Base-by-base conservation (phyloP, 2,329 filamentous ascomycete species). In the Teratosphaeriaceae sp. region DNA sequence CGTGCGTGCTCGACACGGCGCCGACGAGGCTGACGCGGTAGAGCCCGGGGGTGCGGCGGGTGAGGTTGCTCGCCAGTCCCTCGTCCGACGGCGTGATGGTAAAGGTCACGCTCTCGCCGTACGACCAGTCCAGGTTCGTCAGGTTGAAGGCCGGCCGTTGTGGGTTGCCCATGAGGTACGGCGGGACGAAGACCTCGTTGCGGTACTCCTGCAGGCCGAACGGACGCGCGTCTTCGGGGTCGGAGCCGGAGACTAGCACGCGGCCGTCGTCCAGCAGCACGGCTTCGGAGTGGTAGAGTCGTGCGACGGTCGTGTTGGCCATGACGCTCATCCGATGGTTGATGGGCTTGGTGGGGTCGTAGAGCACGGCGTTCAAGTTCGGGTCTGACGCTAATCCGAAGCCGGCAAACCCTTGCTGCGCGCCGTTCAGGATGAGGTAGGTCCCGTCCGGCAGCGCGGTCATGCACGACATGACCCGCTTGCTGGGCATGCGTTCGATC, bases 241-340 rank as follows among this genome's bases (percentile, higher is more conserved):
- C 80, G 41, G 74, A 79, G 24, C 78, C 78, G 21, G 75, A 69
- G 47, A 82, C 66, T 55, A 81, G 66, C 5, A 81, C 63, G 1
- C 75, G 78, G n/a, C 76, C 78, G 53, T 81, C 76, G 15, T 77
- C 68, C 3, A 81, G 65, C 3, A 81, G 66, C 8, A 80, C 65
- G 12, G 76, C 72, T 34, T 80, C 74, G 20, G 74, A 78, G 58
- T 82, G 78, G 61, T 81, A 82, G 26, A 82, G 64, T 33, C 62
- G 44, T 7, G 68, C 57, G 43, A 73, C 67, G 23, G 63, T 64
- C 5, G 67, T 67, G 38, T 61, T 64, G 39, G n/a, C 65, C 27
- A 68, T 68, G 20, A 67, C 68, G 6, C 61, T 68, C 64, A 71
- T 80, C 38, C 74, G 70, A 51, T 70, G 60, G 27, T 73, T 73